Base-by-base conservation (phyloP, 192 early-diverging fungal genomes). In the Coemansia sp. region DNA sequence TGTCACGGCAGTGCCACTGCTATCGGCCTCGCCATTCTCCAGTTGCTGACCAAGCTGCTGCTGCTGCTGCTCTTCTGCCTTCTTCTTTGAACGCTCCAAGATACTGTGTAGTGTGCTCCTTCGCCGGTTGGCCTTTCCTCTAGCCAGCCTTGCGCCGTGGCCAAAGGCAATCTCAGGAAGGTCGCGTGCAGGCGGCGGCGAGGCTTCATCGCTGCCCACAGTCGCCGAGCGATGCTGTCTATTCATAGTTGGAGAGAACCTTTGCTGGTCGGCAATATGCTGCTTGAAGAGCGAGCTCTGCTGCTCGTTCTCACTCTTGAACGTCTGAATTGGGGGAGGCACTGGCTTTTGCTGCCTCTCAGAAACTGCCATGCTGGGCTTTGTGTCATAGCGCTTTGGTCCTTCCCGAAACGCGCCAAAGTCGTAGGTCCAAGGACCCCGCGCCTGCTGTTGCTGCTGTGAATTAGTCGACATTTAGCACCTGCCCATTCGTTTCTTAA, bases 201-300 rank as follows among this genome's bases (percentile, higher is more conserved):
- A 34, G 18, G 21, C 4, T 18, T 46, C 67, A 43, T 71, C 66
- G 47, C 69, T 61, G 49, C 68, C 74, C 39, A 78, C 57, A 0
- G 74, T 71, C 5, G 64, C 61, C 22, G 74, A 67, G 49, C 74
- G 74, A 40, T 64, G 55, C 53, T 71, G 68, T 10, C 74, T 64
- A 60, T 78, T 78, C 74, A 78, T 78, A 17, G 59, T 67, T 8
- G 73, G 74, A 9, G 74, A 67, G 42, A 78, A 78, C 15, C 74
- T 63, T 58, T 71, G 74, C 57, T 78, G 74, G 53, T 66, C 53
- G 61, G 5, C 14, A 1, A 30, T 51, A 15, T 51, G 49, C 14
- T 15, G 8, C 15, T 51, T 22, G 14, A 30, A 15, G 30, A 30
- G 49, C 49, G 6, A 27, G 24, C 27, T 10, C 7, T 51, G 18